Percentiles rank a stretch among this genome's conserved stretches.
Conservation (phyloP, 257 asterid species). For the Asclepias syriaca region DNA sequence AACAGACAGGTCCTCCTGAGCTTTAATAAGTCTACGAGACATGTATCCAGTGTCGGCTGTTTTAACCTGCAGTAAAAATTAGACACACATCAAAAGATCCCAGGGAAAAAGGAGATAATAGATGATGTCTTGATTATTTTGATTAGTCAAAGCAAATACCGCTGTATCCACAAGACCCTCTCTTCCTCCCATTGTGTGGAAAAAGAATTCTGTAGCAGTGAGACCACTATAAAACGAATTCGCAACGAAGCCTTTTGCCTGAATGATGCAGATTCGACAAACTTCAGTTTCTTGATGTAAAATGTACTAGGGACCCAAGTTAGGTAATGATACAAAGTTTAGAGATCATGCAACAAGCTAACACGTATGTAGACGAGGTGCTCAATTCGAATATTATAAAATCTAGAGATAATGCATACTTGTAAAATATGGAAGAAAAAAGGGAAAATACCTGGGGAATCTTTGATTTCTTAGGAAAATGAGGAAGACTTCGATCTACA, state of each 20-base stretch:
- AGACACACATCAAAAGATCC: not conserved
- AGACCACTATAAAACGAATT: conserved; percentile 91
- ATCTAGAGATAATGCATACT: not conserved
- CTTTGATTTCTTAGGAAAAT: conserved; percentile 72
- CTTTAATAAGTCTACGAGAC: conserved; percentile 97
- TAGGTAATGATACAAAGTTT: not conserved
- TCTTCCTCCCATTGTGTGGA: conserved; percentile 99
- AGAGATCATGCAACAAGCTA: not conserved
- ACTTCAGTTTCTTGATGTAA: not conserved
- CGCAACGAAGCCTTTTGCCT: conserved; percentile 97
- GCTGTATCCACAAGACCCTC: conserved; percentile 99
- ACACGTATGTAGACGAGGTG: not conserved
- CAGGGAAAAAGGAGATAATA: not conserved
- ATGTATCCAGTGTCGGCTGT: conserved; percentile 98
- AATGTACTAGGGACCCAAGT: not conserved
- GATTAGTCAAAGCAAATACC: conserved; percentile 34
- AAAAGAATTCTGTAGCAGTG: conserved; percentile 87
- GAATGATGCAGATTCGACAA: conserved; percentile 23
- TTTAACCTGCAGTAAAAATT: conserved; percentile 62
- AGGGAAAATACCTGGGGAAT: conserved; percentile 69
- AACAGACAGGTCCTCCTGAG: conserved; percentile 80
- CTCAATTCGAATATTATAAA: not conserved
- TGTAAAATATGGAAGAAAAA: not conserved
- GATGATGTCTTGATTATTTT: not conserved
- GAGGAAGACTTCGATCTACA: conserved; percentile 91